Conservation (phyloP, 305 asterid genomes). For the Fraxinus platypoda region DNA sequence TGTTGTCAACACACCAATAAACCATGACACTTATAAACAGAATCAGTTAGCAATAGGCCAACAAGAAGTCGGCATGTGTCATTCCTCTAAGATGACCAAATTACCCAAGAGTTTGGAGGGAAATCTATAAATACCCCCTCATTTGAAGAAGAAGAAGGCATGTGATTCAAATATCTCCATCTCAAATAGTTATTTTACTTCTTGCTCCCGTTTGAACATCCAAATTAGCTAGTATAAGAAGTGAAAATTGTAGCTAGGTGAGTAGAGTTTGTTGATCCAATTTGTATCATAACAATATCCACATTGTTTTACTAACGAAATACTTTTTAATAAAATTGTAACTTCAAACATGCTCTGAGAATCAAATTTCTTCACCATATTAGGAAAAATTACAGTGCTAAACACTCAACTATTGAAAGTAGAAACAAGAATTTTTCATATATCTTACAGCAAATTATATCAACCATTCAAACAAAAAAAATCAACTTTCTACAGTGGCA, state of each 20-base stretch:
- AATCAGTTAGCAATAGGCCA: too few species aligned
- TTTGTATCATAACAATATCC: background rate
- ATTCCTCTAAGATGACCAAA: too few species aligned
- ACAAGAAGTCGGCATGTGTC: too few species aligned
- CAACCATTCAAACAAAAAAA: slow-evolving; percentile 26
- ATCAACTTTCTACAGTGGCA: background rate
- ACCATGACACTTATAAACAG: too few species aligned
- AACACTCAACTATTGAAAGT: background rate
- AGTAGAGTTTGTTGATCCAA: background rate
- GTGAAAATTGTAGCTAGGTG: background rate
- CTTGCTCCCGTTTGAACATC: background rate
- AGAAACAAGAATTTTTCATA: slow-evolving; percentile 15
- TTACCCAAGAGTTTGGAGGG: too few species aligned
- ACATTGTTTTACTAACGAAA: background rate
- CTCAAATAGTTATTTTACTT: background rate
- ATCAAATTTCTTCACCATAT: background rate
- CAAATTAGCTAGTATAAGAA: background rate
- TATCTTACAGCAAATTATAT: slow-evolving; percentile 34
- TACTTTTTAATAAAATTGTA: background rate
- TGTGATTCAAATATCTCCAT: too few species aligned
- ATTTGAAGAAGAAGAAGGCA: too few species aligned
- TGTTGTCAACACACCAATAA: too few species aligned
- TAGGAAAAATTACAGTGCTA: background rate
- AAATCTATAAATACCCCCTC: too few species aligned
- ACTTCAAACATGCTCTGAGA: background rate